phyloP scores from a whole-genome alignment of 31 red algal genomes.

The Endocladia muricata region DNA sequence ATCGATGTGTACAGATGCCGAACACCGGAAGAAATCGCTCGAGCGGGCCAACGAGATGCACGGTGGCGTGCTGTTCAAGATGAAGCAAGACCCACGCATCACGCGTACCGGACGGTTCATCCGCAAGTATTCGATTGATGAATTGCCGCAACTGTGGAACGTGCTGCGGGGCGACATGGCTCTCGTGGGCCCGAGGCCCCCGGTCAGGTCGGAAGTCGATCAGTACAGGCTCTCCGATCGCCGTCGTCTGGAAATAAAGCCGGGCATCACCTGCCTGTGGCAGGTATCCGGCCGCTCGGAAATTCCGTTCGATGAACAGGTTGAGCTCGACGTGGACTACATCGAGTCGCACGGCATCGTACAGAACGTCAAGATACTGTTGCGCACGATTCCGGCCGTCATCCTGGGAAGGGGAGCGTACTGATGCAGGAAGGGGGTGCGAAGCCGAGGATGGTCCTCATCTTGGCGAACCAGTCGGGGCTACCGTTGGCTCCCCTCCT shows the following conservation, averaged over 20 bases:
- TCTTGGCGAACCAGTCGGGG: too few species aligned
- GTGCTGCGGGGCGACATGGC: background rate
- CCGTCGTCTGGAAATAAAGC: background rate
- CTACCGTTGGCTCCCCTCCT: too few species aligned
- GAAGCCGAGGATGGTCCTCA: too few species aligned
- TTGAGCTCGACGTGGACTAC: background rate
- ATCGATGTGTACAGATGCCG: background rate
- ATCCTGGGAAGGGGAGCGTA: too few species aligned
- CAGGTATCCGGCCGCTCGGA: background rate
- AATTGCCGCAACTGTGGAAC: background rate
- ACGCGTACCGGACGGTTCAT: background rate
- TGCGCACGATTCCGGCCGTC: background rate
- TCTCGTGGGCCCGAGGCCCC: background rate
- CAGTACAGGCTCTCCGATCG: background rate
- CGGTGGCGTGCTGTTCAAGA: background rate
- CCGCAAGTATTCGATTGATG: background rate
- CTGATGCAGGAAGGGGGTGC: too few species aligned
- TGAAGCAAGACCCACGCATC: background rate
- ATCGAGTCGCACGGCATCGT: background rate
- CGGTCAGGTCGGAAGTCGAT: background rate
- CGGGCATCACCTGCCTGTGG: background rate
- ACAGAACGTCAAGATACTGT: background rate
- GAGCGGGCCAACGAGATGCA: background rate
- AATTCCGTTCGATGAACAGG: background rate
- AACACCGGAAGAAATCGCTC: background rate